Evolutionary conservation across 306 rosid genomes (phyloP).

Genomic region (Sesbania bispinosa): DNA sequence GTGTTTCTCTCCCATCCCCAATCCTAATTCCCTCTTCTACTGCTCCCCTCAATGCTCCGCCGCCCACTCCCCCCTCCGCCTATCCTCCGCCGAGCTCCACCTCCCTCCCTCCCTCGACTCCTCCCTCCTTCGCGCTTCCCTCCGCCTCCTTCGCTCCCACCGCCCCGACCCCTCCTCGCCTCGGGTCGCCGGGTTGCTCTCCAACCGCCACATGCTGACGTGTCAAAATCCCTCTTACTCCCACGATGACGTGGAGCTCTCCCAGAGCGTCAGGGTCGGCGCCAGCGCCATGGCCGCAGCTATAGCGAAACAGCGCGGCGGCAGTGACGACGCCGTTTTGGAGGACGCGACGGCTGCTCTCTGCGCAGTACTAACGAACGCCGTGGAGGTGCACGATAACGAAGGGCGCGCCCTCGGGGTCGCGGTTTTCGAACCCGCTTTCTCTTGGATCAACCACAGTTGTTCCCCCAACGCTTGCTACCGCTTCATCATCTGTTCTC

Average conservation of each 20-base stretch:
- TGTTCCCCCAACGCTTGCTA: constrained; percentile 82
- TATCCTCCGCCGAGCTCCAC: constrained; percentile 41
- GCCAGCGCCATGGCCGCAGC: constrained; percentile 50
- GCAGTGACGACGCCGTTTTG: constrained; percentile 22
- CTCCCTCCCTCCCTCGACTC: constrained; percentile 32
- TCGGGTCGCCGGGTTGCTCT: constrained; percentile 54
- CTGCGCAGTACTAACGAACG: constrained; percentile 69
- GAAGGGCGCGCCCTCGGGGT: constrained; percentile 51
- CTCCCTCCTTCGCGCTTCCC: constrained; percentile 63
- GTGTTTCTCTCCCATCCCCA: constrained; percentile 48
- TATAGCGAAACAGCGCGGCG: constrained; percentile 10
- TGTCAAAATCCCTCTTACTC: neutral
- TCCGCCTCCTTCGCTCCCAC: constrained; percentile 53
- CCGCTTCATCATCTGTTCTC: constrained; percentile 33
- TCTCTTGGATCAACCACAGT: constrained; percentile 82
- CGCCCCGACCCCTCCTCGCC: constrained; percentile 2
- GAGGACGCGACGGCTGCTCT: constrained; percentile 52
- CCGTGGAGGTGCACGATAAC: constrained; percentile 75
- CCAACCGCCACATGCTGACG: constrained; percentile 43
- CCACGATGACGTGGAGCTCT: constrained; percentile 2
- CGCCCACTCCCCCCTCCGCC: constrained; percentile 32
- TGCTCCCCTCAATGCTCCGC: constrained; percentile 49
- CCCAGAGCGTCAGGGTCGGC: constrained; percentile 24
- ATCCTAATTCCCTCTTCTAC: constrained; percentile 15
- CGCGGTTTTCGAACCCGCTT: constrained; percentile 48